Conservation (phyloP, 768 basidiomycete species). For the Collybia sordida region DNA sequence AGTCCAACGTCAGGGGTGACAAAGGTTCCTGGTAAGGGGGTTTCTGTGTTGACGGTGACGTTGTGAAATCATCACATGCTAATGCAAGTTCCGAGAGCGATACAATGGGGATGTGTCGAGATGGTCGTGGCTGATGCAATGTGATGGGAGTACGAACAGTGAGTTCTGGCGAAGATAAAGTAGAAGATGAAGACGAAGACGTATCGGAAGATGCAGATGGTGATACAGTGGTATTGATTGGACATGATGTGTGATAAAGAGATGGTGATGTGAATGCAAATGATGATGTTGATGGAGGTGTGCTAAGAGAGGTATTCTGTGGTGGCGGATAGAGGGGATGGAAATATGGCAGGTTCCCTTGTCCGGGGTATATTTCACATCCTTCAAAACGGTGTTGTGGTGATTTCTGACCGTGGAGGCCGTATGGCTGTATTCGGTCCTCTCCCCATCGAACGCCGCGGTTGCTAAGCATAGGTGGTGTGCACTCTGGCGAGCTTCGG, state of each 20-base stretch:
- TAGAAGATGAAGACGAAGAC: conserved; percentile 16
- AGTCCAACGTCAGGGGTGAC: conserved; percentile 17
- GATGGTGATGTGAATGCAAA: conserved; percentile 8
- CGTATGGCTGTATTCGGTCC: conserved; percentile 7
- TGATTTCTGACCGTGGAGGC: conserved; percentile 11
- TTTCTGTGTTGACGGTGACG: not conserved
- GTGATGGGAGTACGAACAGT: conserved; percentile 25
- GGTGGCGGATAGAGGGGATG: conserved; percentile 7
- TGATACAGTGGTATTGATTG: conserved; percentile 12
- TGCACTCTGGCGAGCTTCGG: conserved; percentile 8
- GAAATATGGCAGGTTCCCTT: not conserved
- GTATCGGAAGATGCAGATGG: conserved; percentile 13
- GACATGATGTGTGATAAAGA: not conserved
- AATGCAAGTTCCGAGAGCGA: conserved; percentile 40
- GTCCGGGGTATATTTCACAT: conserved; percentile 1
- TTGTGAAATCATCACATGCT: conserved; percentile 29
- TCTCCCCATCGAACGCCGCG: conserved; percentile 7
- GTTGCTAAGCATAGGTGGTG: conserved; percentile 5
- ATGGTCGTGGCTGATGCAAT: conserved; percentile 47
- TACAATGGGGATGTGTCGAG: conserved; percentile 43
- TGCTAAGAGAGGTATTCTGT: conserved; percentile 5
- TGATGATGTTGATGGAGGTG: conserved; percentile 6
- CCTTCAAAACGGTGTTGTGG: conserved; percentile 8
- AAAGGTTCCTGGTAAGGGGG: conserved; percentile 6
- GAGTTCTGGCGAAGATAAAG: conserved; percentile 20